Base-by-base conservation (phyloP, 768 basidiomycete species). In the Lentinula aciculospora region DNA sequence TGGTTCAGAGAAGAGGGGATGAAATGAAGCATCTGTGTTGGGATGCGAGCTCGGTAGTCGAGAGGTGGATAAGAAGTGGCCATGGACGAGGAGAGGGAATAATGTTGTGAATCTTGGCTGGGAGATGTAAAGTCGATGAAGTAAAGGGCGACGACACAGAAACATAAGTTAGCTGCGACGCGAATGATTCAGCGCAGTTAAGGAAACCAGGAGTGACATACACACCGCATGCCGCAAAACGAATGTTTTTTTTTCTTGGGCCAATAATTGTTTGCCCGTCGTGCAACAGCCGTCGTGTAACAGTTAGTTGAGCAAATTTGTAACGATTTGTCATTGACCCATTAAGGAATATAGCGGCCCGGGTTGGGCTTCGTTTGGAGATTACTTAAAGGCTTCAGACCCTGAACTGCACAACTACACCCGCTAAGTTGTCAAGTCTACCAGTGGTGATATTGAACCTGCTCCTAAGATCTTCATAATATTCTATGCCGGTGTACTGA, bases 91-190 rank as follows among this genome's bases (percentile, higher is more conserved):
- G 25, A 15, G 15, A 13, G 36, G 15, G 44, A 32, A 21, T n/a
- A 44, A 7, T 19, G 23, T 9, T 56, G 44, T n/a, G 8, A 31
- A 36, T 59, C 50, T 48, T 60, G 67, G 58, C 63, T 68, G 72
- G 56, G 66, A 67, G 64, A 73, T 67, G 70, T 75, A 72, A 71
- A 74, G 73, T 79, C 75, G 75, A 63, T 74, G 72, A 66, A 80
- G 69, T 71, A 78, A 71, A 73, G 73, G 79, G 73, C 83, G 85
- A 79, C 85, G 51, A 39, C 51, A 84, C 82, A 83, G 77, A 74
- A 78, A 85, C 85, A 88, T 88, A 84, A 81, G 84, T 88, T 78
- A 88, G 74, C 85, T 82, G 61, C 32, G 51, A 23, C 5, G 32
- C 37, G 13, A 29, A 29, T 48, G n/a, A 63, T 47, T 28, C 64